These are phyloP conservation scores for Arabidopsis arenosa DNA, from an alignment of 345 rosid genomes.

Conservation along the genomic window DNA sequence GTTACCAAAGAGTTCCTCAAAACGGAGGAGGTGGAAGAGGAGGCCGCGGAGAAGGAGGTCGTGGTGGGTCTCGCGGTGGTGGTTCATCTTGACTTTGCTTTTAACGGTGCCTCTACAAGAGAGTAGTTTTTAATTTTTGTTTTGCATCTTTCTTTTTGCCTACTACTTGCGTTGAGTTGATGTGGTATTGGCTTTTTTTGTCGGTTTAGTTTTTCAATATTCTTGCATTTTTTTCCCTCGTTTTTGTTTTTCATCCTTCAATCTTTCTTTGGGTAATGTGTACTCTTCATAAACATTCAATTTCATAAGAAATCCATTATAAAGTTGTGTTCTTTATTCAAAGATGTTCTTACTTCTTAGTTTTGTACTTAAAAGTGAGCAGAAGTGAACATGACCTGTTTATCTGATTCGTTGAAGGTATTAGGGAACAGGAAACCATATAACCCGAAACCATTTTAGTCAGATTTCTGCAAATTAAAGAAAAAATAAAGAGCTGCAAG, in stretches of 20 bases:
- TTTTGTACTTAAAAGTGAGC: not conserved
- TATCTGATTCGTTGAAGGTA: not conserved
- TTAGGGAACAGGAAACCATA: not conserved
- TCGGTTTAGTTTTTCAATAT: slow-evolving; percentile 28
- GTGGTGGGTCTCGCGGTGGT: slow-evolving; percentile 45
- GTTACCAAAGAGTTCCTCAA: slow-evolving; percentile 62
- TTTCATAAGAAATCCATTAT: slow-evolving; percentile 35
- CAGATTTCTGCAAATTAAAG: not conserved
- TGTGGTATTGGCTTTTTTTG: slow-evolving; percentile 23
- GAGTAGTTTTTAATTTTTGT: slow-evolving; percentile 33
- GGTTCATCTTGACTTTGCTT: slow-evolving; percentile 43
- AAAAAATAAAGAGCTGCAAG: not conserved
- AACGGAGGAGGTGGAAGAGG: slow-evolving; percentile 60
- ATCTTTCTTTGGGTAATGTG: slow-evolving; percentile 25
- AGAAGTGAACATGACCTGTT: not conserved
- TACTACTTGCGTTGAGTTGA: slow-evolving; percentile 29
- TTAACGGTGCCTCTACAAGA: slow-evolving; percentile 2
- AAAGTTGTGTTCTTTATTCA: slow-evolving; percentile 28
- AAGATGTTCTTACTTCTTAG: not conserved
- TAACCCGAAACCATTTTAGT: not conserved
- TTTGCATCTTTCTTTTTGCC: slow-evolving; percentile 7
- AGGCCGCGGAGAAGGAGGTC: slow-evolving; percentile 45
- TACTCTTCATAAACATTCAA: slow-evolving; percentile 36
- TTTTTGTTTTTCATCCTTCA: slow-evolving; percentile 29
- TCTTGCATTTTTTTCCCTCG: not conserved